Evolutionary conservation across 306 rosid genomes (phyloP), one percentile per base, ranked within the genome.

Genomic region (Datisca glomerata): DNA sequence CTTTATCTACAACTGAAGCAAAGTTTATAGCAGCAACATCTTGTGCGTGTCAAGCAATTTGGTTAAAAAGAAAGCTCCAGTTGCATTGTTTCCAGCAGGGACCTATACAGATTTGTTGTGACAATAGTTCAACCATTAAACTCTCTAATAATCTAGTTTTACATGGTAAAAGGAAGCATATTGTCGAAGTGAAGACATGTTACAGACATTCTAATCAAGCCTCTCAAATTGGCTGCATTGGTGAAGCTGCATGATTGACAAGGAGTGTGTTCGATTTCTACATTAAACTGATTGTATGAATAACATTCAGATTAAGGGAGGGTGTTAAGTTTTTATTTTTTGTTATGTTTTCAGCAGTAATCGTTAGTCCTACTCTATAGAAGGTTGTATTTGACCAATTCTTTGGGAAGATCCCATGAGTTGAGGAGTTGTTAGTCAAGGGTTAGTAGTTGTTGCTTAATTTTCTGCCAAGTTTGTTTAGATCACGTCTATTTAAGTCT

Each of bases 111-210:
- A 28, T 4, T 28, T 28, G 7, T 28, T 1, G 33, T 28, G 2
- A 28, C 1, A 28, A 28, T 28, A 28, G 33, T 4, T 28, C 33
- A 21, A 11, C 31, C 11, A 43, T 43, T 17, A 43, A 12, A 43
- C 18, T 43, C 28, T 43, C 47, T 2, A 20, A 21, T 8, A 43
- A 21, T 22, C 47, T 0, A 3, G 4, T 43, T 6, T 16, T 21
- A 4, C 47, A 43, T 21, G 47, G 47, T 28, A 10, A 29, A 22
- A 43, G 47, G 17, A 43, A 43, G 9, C 28, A 43, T 10, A 47
- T 47, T 47, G 40, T 29, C 6, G 2, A 47, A 47, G 27, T 18
- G 18, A 47, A 47, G 39, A 29, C 52, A 47, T 27, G 40, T 47
- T 29, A 24, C 18, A 29, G 27, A 47, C 12, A 47, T 28, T 16